phyloP scores from a whole-genome alignment of 345 rosid species.

The Gossypium bickii region DNA sequence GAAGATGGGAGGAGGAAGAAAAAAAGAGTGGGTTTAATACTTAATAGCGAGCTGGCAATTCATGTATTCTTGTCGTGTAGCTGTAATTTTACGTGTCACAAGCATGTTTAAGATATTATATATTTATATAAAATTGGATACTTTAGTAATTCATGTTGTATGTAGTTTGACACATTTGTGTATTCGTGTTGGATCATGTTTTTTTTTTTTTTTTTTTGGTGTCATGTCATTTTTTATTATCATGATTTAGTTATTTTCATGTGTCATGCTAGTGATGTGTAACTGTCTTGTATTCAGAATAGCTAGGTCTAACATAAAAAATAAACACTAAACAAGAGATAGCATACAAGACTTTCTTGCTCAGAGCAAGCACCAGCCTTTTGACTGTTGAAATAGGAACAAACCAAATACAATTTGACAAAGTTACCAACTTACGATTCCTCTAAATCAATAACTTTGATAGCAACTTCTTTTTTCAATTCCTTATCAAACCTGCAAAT shows the following conservation, averaged over 20 bases:
- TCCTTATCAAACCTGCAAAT: constrained; percentile 88
- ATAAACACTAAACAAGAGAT: neutral
- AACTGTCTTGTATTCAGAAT: neutral
- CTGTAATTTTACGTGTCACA: neutral
- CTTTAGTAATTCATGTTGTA: neutral
- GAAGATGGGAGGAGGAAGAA: neutral
- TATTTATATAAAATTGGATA: neutral
- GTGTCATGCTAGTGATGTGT: neutral
- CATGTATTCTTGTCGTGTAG: neutral
- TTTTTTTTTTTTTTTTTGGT: neutral
- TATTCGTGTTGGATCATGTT: neutral
- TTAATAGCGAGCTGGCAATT: neutral
- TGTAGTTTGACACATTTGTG: neutral
- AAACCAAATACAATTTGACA: neutral
- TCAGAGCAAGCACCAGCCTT: neutral
- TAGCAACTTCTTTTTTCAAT: constrained; percentile 93
- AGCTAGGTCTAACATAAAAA: neutral
- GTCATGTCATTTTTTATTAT: no score
- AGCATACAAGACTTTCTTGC: neutral
- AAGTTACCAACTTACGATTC: constrained; percentile 74
- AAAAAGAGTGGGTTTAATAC: neutral
- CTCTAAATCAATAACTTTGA: constrained; percentile 96
- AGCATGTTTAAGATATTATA: neutral
- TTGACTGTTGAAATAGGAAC: neutral
- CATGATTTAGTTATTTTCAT: no score